Evolutionary conservation across 2,329 filamentous ascomycete genomes (phyloP).

Genomic region (Magnaporthiopsis poae): DNA sequence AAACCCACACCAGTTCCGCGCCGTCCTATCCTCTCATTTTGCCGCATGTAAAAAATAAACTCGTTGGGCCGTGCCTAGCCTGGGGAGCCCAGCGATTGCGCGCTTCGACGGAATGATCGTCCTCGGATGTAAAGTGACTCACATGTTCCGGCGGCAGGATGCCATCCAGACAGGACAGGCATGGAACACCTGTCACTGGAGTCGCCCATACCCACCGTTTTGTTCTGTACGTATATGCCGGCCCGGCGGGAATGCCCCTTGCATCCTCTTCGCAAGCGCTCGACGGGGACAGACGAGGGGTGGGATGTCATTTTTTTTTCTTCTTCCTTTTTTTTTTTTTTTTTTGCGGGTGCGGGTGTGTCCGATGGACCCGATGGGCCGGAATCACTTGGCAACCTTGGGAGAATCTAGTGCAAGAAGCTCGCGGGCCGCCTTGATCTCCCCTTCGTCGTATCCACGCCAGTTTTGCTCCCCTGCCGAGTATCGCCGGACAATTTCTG

Average conservation of each 20-base stretch:
- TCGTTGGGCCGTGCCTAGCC: neutral
- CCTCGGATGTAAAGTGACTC: neutral
- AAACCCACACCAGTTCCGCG: neutral
- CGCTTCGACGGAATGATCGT: neutral
- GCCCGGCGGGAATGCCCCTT: neutral
- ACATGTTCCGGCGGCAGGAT: neutral
- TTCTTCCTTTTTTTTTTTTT: neutral
- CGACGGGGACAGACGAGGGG: neutral
- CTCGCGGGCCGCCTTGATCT: slow-evolving; percentile 61
- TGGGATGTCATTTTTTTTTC: neutral
- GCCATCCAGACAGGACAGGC: neutral
- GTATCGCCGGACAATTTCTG: slow-evolving; percentile 62
- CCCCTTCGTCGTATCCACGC: slow-evolving; percentile 62
- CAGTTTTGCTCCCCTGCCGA: slow-evolving; percentile 53
- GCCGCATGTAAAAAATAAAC: neutral
- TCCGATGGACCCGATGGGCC: slow-evolving; percentile 5
- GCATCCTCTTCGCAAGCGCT: neutral
- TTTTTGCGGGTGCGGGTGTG: slow-evolving; percentile 11
- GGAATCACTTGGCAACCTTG: slow-evolving; percentile 32
- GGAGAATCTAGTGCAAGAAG: slow-evolving; percentile 48
- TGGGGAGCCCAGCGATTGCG: neutral
- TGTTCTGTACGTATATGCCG: neutral
- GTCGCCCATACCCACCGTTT: neutral
- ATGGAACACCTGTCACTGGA: neutral
- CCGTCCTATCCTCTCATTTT: neutral